These are phyloP conservation scores for Rhynchospora breviuscula DNA, from an alignment of 176 grass and related monocot genomes.

Conservation along the genomic window DNA sequence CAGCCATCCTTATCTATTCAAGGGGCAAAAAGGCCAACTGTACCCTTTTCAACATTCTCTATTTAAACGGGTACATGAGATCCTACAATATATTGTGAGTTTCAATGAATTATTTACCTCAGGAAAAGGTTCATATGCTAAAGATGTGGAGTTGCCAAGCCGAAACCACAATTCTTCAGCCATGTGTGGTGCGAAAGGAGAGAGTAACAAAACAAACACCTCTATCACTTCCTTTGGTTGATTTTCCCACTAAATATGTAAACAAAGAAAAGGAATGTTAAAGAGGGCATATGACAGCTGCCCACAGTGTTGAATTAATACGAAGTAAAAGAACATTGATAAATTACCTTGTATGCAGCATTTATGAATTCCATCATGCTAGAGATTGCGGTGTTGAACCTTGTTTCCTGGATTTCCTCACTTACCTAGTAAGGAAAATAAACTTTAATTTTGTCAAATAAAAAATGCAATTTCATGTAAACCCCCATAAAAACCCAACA, in stretches of 20 bases:
- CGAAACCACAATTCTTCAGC: constrained; percentile 92
- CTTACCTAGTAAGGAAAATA: constrained; percentile 53
- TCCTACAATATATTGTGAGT: neutral
- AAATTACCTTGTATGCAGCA: constrained; percentile 85
- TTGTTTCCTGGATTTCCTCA: constrained; percentile 93
- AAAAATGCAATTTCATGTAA: neutral
- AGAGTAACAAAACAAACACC: constrained; percentile 70
- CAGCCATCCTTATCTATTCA: neutral
- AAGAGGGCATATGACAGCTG: neutral
- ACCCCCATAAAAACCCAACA: neutral
- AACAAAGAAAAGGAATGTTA: neutral
- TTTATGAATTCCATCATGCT: constrained; percentile 98
- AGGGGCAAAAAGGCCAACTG: neutral
- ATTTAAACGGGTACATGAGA: neutral
- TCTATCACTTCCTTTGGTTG: constrained; percentile 57
- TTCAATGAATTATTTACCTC: constrained; percentile 46
- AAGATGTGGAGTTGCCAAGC: constrained; percentile 56
- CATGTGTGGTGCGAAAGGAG: constrained; percentile 89
- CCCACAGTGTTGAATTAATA: neutral
- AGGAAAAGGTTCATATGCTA: constrained; percentile 75
- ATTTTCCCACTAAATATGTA: constrained; percentile 57
- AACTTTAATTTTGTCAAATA: neutral
- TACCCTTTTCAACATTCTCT: neutral
- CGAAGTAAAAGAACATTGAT: constrained; percentile 6
- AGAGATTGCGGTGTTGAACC: constrained; percentile 94